Evolutionary conservation across 108 stramenopile genomes (phyloP).

Genomic region (Cylindrotheca closterium): DNA sequence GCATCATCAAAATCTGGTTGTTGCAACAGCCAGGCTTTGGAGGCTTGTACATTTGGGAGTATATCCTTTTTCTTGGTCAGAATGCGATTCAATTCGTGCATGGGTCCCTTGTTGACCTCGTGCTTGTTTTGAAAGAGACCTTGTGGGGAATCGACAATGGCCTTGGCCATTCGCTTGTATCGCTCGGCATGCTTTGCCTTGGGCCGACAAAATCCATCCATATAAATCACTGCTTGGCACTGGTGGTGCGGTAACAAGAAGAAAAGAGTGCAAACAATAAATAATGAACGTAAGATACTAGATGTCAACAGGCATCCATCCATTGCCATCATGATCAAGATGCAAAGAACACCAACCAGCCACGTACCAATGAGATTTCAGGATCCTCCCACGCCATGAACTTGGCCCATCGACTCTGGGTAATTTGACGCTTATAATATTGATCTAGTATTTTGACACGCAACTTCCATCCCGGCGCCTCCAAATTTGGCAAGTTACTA

Average conservation of each 20-base stretch:
- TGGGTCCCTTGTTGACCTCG: constrained; percentile 4
- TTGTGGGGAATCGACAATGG: constrained; percentile 10
- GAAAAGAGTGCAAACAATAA: background rate
- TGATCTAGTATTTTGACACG: background rate
- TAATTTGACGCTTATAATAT: constrained; percentile 23
- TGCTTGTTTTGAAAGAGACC: constrained; percentile 26
- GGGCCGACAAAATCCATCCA: constrained; percentile 28
- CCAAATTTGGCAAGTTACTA: constrained; percentile 18
- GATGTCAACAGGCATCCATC: too few relatives aligned
- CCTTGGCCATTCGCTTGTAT: constrained; percentile 19
- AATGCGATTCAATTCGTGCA: constrained; percentile 32
- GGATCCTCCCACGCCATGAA: constrained; percentile 27
- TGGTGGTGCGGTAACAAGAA: too few relatives aligned
- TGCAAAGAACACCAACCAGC: too few relatives aligned
- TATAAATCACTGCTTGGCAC: constrained; percentile 37
- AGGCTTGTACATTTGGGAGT: constrained; percentile 21
- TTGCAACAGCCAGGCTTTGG: constrained; percentile 15
- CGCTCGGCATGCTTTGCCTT: constrained; percentile 13
- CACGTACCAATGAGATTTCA: background rate
- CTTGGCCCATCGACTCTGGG: constrained; percentile 28
- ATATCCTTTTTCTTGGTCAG: constrained; percentile 21
- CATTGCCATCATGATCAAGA: too few relatives aligned
- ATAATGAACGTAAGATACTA: too few relatives aligned
- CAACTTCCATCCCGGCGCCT: constrained; percentile 34
- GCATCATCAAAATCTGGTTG: constrained; percentile 22